Base-by-base conservation (phyloP, 179 eudicot species). In the Silene vulgaris region DNA sequence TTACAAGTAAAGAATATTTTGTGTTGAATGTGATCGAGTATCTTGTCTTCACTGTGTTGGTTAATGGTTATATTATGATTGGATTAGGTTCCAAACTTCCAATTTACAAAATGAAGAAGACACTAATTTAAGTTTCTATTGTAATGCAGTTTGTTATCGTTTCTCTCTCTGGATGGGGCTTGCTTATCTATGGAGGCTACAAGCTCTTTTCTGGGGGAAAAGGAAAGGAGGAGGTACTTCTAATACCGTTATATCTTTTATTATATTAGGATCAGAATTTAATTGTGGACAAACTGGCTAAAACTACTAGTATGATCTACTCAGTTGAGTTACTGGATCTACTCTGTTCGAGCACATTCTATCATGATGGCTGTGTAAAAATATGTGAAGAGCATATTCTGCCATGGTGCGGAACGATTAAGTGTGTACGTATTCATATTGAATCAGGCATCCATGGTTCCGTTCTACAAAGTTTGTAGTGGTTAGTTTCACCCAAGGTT, bases 121-220 rank as follows among this genome's bases (percentile, higher is more conserved):
- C 19, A 14, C 74, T 37, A 62, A 75, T 48, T 37, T 74, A 20
- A 29, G 23, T 9, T 40, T 19, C 14, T 68, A 45, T 72, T 78
- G 14, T 43, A 60, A 57, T 86, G 88, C 89, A 93, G 98, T 91
- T 93, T 84, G 98, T 93, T 74, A 88, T 93, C 61, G 91, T 85
- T 59, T 91, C 98, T 66, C 86, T 93, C 75, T 2, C 98, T 75
- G 98, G 97, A 69, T 93, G 98, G 97, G 95, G 89, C 72, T 65
- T 91, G 75, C 76, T 76, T 64, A 32, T 92, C 80, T 84, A 40
- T 82, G 88, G 92, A 62, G 86, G 88, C 6, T 86, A 78, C 80
- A 93, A 91, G 87, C 48, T 85, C 59, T 86, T 87, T 74, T 72
- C 90, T 4, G 79, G 87, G 57, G 92, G 96, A 79, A 91, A 91